Base-by-base conservation (phyloP, 2,329 filamentous ascomycete genomes). In the Plenodomus lindquistii region DNA sequence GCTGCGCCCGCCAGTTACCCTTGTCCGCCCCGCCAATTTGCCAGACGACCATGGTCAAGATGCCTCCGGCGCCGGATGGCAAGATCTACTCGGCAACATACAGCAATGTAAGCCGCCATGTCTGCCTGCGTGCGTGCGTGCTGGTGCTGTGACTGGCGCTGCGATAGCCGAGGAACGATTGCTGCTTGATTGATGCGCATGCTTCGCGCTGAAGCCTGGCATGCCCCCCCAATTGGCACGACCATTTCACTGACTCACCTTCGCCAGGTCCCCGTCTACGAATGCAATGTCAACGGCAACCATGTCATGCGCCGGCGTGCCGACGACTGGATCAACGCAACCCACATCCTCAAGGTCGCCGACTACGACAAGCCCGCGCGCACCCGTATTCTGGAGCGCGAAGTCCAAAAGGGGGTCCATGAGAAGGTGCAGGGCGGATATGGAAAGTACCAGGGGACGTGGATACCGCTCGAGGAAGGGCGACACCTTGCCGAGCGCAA, bases 291-390 rank as follows among this genome's bases (percentile, higher is more conserved):
- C 63, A 90, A 87, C 29, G 81, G 79, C 59, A 91, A 95, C 69
- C 91, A 97, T 89, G 89, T 97, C 58, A 99, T 99, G 94, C 88
- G 94, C 72, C 85, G 94, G 42, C 86, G 93, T 51, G 83, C 85
- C 44, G 94, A 99, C 73, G 86, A 97, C 74, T 99, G 93, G 91
- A 94, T 99, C 77, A 99, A 99, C 79, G 94, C 94, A n/a, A 99
- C 94, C 44, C 94, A 99, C 70, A 97, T 99, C 51, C 79, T 99
- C 40, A 99, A 99, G 70, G 91, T 95, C 35, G 94, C 94, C 54
- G 93, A 93, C 46, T 96, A 96, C 68, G 94, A 99, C 74, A 99
- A 99, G 74, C 94, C 94, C 2, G 91, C 93, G 11, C 83, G 94
- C 69, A 99, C 94, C 35, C 85, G 94, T 55, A 97, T 99, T 48